phyloP scores from a whole-genome alignment of 139 green algal species.

The Tetradesmus lagerheimii region DNA sequence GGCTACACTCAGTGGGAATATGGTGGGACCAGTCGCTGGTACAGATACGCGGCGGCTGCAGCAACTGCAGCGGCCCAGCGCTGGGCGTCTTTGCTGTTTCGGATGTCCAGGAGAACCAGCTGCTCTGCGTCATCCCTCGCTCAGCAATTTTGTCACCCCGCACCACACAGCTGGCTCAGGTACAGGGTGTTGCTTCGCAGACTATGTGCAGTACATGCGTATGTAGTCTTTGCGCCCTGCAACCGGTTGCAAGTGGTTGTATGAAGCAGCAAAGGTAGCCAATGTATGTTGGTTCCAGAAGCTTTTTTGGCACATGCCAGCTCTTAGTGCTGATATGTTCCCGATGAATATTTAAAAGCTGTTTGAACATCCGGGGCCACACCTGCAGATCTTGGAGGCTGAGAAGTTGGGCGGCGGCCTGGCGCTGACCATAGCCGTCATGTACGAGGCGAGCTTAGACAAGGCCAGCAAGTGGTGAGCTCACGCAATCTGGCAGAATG shows the following conservation, averaged over 20 bases:
- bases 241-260: background rate
- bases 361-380: no score
- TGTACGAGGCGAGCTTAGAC: conserved; percentile 71
- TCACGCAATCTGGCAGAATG: background rate
- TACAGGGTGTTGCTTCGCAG: conserved; percentile 57
- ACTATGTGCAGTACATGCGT: conserved; percentile 22
- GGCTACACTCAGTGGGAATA: conserved; percentile 10
- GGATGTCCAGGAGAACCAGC: conserved; percentile 18
- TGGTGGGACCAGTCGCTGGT: conserved; percentile 31
- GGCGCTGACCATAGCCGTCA: conserved; percentile 78
- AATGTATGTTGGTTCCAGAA: no score
- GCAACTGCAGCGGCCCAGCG: conserved; percentile 24
- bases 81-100: conserved; percentile 5
- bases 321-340: no score
- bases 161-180: conserved; percentile 56
- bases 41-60: conserved; percentile 3
- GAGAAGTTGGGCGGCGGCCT: conserved; percentile 75
- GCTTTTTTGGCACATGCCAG: no score
- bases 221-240: background rate
- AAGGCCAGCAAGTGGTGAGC: conserved; percentile 61
- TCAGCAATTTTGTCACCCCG: conserved; percentile 61
- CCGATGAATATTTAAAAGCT: no score
- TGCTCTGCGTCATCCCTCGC: conserved; percentile 75
- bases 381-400: conserved; percentile 60
- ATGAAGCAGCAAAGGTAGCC: no score